Percentiles rank a stretch among this genome's conserved stretches.
These are phyloP conservation scores for Arthrobotrys entomopaga DNA, from an alignment of 2,329 filamentous ascomycete species.

Conservation along the genomic window DNA sequence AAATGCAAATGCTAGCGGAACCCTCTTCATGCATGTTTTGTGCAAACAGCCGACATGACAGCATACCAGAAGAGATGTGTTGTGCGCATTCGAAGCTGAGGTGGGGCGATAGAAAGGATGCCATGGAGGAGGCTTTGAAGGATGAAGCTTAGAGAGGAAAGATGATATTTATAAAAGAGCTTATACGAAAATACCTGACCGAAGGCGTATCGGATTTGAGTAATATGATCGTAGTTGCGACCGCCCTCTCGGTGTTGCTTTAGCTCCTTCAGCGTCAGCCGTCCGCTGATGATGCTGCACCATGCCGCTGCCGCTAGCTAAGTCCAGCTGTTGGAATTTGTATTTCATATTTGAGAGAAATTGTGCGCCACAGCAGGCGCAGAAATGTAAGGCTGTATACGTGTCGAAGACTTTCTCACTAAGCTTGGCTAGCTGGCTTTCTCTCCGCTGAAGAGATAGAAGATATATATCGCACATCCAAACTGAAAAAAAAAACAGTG, in stretches of 20 bases:
- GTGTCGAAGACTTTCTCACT: too few species aligned
- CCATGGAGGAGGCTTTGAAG: not conserved
- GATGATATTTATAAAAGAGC: not conserved
- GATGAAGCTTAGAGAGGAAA: conserved; percentile 1
- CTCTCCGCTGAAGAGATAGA: too few species aligned
- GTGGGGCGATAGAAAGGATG: conserved; percentile 36
- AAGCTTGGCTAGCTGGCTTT: too few species aligned
- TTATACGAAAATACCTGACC: not conserved
- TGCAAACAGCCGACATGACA: conserved; percentile 41
- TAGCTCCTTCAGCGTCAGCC: not conserved
- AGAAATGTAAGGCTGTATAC: too few species aligned
- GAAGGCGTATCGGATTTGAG: conserved; percentile 2
- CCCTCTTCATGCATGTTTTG: conserved; percentile 31
- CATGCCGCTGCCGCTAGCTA: not conserved
- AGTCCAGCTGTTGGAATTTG: not conserved
- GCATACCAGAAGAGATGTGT: conserved; percentile 21
- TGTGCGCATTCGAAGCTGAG: conserved; percentile 13
- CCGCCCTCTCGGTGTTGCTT: conserved; percentile 2
- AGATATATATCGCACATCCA: too few species aligned
- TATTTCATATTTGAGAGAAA: conserved; percentile 2
- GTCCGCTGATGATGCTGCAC: not conserved
- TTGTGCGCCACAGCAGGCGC: not conserved
- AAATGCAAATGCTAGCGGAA: conserved; percentile 25
- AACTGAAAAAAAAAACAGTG: too few species aligned
- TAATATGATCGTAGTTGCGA: not conserved